phyloP scores from a whole-genome alignment of 2,329 filamentous ascomycete species.

The Dichotomopilus funicola region DNA sequence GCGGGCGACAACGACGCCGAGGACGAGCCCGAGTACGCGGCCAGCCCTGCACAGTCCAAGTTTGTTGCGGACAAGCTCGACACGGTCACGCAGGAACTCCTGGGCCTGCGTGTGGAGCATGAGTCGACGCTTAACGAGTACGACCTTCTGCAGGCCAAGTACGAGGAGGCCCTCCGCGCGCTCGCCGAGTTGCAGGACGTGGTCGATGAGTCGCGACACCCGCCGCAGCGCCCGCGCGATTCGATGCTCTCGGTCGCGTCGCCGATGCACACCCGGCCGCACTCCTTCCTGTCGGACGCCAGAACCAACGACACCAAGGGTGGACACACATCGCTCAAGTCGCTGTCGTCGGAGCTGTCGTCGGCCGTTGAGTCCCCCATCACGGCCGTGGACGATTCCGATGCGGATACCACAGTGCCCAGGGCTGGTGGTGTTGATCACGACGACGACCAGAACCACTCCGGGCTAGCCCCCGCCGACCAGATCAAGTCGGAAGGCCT shows the following conservation, averaged over 20 bases:
- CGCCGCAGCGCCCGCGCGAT: conserved; percentile 42
- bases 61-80: conserved; percentile 92
- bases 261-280: conserved; percentile 51
- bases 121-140: conserved; percentile 76
- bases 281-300: conserved; percentile 78
- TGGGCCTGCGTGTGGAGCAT: conserved; percentile 85
- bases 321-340: conserved; percentile 70
- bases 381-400: conserved; percentile 53
- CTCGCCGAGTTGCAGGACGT: conserved; percentile 80
- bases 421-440: conserved; percentile 30
- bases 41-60: conserved; percentile 71
- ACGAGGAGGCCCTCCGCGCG: conserved; percentile 78
- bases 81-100: conserved; percentile 80
- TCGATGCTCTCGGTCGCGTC: conserved; percentile 50
- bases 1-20: conserved; percentile 8
- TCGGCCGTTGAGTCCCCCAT: conserved; percentile 72
- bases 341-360: conserved; percentile 88
- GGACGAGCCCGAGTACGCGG: conserved; percentile 37
- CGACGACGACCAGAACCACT: no score
- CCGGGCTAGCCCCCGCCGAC: conserved; percentile 6
- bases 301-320: conserved; percentile 66
- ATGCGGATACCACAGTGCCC: conserved; percentile 48
- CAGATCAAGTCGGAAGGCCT: conserved; percentile 28
- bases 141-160: conserved; percentile 77
- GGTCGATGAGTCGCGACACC: conserved; percentile 70